Base-by-base conservation (phyloP, 2,329 filamentous ascomycete genomes). In the Fusarium sp. region DNA sequence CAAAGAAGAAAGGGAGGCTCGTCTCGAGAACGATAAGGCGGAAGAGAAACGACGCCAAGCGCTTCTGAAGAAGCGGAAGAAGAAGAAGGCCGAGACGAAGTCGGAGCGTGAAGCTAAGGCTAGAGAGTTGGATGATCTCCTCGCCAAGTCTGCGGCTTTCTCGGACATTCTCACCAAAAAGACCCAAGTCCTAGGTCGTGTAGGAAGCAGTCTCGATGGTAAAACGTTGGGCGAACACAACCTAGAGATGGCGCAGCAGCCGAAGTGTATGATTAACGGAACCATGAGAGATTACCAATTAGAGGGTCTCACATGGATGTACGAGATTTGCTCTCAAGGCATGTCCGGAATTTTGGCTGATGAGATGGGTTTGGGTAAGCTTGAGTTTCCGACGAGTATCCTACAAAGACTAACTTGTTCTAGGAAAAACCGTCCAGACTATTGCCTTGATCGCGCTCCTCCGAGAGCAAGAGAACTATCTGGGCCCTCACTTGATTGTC, bases 241-340 rank as follows among this genome's bases (percentile, higher is more conserved):
- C 55, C 80, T 98, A 17, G 86, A 90, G 58, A 93, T 97, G 77
- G 95, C 94, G 0, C 86, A 92, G 65, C 96, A 99, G 76, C 96
- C 96, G 0, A 90, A 91, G 67, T 89, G 94, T 61, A 89, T 99
- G 73, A 90, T 91, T 1, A 94, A 94, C 7, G 96, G 96, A 2
- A 91, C 90, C 6, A 98, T 99, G 95, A 87, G 94, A 19, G 92
- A 93, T 66, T 99, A 99, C 76, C 96, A 99, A 74, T 82, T 99
- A 0, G 95, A 98, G 77, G 96, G 96, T 0, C 80, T 99, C 1
- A 97, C 97, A 1, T 99, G 96, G 96, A 91, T 99, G 84, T 97
- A 92, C 73, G 94, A 97, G 84, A 87, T 89, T 54, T 88, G 86
- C 58, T 80, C 85, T 3, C 96, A 97, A 74, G 94, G 94, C 13